Evolutionary conservation across 306 rosid species (phyloP), one percentile per base, ranked within the genome.

Genomic region (Sindora glabra): DNA sequence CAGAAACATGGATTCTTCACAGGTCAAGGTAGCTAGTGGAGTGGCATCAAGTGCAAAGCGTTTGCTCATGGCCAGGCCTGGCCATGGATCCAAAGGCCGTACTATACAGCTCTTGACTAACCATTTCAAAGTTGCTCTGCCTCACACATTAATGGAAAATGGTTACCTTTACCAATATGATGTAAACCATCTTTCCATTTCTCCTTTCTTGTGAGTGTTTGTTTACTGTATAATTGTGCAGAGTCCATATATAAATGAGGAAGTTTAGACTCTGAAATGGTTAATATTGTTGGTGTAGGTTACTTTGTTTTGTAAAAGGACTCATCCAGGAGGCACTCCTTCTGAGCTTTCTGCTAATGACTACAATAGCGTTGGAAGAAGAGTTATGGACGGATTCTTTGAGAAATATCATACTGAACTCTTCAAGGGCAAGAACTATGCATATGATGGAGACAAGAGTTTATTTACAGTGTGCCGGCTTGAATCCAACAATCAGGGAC

Each of bases 371-470:
- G 22, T 71, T 5, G 79, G 87, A 27, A 34, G 81, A 41, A 81
- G 63, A 22, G 76, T 77, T 10, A 22, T 81, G 1, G 74, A 77
- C n/a, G 39, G 71, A 55, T 57, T 59, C 6, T 53, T 51, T 16
- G 73, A 59, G 17, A 64, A 65, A 7, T 71, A 77, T 27, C 39
- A 3, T 6, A 27, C 22, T 36, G 76, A 71, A 3, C 22, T 81
- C n/a, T n/a, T n/a, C 5, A 15, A 21, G 23, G 2, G 18, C 36
- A 54, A 52, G 21, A 29, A 41, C 13, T 81, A 58, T 49, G 78
- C 76, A 6, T 81, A 74, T 30, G 83, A 77, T 50, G 80, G 87
- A 11, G 74, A 77, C 30, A 77, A 70, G 16, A 44, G 49, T 25
- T 64, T 70, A 22, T 77, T 77, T 26, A 74, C 81, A 1, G 15